Percentiles rank a stretch among this genome's conserved stretches.
phyloP scores from a whole-genome alignment of 805 yeast genomes.

The Torulaspora maleeae region DNA sequence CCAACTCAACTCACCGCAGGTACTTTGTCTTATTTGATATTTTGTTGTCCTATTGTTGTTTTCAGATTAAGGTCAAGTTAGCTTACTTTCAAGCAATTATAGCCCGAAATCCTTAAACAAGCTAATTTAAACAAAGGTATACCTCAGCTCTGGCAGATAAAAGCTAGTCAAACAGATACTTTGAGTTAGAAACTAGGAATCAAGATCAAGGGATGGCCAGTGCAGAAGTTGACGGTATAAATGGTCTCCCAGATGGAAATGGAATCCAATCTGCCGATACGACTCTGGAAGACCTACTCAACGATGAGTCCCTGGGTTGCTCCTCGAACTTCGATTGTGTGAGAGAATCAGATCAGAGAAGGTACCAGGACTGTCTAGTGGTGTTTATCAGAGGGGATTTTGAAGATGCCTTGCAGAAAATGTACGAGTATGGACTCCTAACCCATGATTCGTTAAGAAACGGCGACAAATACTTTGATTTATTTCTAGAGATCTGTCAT shows the following conservation, averaged over 20 bases:
- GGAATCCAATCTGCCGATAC: conserved; percentile 1
- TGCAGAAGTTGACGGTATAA: conserved; percentile 1
- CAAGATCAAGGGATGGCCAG: not conserved
- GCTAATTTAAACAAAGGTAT: no score
- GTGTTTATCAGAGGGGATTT: conserved; percentile 24
- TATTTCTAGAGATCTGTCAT: conserved; percentile 21
- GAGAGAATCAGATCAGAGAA: not conserved
- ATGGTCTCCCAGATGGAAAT: conserved; percentile 9
- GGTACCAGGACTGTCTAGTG: conserved; percentile 20
- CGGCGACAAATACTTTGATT: conserved; percentile 9
- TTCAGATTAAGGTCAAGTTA: no score
- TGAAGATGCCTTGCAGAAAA: conserved; percentile 20
- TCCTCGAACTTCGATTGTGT: not conserved
- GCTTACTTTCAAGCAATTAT: no score
- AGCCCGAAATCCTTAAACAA: no score
- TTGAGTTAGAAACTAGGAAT: not conserved
- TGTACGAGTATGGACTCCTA: conserved; percentile 19
- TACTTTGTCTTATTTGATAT: no score
- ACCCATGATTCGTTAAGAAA: conserved; percentile 3
- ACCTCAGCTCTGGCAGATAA: no score
- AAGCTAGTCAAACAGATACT: no score
- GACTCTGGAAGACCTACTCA: conserved; percentile 21
- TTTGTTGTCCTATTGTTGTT: no score
- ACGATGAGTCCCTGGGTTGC: conserved; percentile 19
- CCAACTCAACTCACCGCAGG: no score